Base-by-base conservation (phyloP, 1,284 basidiomycete species). In the Rhodotorula sp. region DNA sequence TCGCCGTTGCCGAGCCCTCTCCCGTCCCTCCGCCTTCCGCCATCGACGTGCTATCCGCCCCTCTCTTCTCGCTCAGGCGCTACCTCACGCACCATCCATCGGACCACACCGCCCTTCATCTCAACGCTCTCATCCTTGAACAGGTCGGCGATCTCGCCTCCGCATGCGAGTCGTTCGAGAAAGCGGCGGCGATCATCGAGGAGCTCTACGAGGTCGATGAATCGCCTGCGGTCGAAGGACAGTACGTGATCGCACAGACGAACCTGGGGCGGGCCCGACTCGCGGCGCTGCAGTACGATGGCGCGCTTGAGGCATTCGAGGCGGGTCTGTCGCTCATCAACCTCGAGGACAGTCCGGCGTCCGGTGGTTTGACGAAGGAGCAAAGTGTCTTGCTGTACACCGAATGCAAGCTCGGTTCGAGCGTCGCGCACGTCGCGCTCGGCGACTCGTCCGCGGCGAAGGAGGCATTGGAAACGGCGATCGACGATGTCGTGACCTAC, bases 131-230 rank as follows among this genome's bases (percentile, higher is more conserved):
- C 18, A 83, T 97, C 28, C 91, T 89, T 76, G 96, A 99, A 79
- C 84, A 88, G 59, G 82, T 98, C 5, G 89, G 89, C 7, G 88
- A 92, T 61, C 76, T 84, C 28, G 86, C 87, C 22, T 83, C 87
- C 40, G 90, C 88, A 1, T 81, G 83, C 26, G 81, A 83, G 53
- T 83, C 87, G 48, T 84, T 90, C 28, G 81, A 84, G n/a, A 85
- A 86, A 51, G 87, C 90, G 7, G 89, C 91, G 8, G 71, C 81
- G 1, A 83, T 94, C 20, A 83, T 99, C 30, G 96, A 99, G 80
- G 84, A 87, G 4, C 84, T 86, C 40, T 99, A 97, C 80, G 96
- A 99, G 79, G 87, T 88, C 62, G 86, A 86, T 2, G 96, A 99
- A 78, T 89, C 90, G 60, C 78, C 87, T 0, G 81, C 83, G 26